These are phyloP conservation scores for Pezicula radicicola DNA, from an alignment of 2,329 filamentous ascomycete species.

Conservation along the genomic window DNA sequence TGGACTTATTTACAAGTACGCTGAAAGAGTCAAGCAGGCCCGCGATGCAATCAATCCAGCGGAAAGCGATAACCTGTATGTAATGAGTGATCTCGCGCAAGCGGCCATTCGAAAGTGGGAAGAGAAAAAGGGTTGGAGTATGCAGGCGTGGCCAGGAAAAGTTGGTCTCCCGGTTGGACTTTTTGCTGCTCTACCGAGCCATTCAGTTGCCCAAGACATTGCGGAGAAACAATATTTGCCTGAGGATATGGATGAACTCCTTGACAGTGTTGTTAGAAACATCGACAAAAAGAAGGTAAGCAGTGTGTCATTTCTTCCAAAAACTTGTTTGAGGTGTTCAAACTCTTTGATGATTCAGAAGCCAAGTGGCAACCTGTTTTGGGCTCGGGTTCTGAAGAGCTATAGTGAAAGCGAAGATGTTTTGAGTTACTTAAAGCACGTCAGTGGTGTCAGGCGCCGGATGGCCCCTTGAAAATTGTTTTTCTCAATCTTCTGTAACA, in stretches of 20 bases:
- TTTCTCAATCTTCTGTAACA: no score
- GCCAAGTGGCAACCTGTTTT: no score
- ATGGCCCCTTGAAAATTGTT: no score
- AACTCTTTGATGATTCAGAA: no score
- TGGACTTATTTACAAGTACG: constrained; percentile 85
- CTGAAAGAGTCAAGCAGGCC: constrained; percentile 88
- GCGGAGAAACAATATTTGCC: constrained; percentile 83
- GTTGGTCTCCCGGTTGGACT: constrained; percentile 76
- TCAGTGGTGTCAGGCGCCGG: no score
- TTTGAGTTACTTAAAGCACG: no score
- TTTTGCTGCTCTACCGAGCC: constrained; percentile 72
- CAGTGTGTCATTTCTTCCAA: constrained; percentile 12
- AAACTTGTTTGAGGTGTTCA: neutral
- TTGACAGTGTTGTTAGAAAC: constrained; percentile 63
- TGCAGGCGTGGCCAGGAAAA: constrained; percentile 80
- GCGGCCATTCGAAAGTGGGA: constrained; percentile 81
- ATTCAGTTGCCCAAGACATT: constrained; percentile 78
- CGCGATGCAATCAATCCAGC: constrained; percentile 70
- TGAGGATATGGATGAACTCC: constrained; percentile 68
- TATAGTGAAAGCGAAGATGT: no score
- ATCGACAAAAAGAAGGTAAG: constrained; percentile 57
- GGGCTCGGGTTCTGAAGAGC: no score
- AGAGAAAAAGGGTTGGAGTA: constrained; percentile 79
- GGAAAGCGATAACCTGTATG: constrained; percentile 74
- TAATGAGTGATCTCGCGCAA: constrained; percentile 84